Conservation (phyloP, 495 filamentous ascomycete species). For the Pseudoneurospora amorphoporcata region DNA sequence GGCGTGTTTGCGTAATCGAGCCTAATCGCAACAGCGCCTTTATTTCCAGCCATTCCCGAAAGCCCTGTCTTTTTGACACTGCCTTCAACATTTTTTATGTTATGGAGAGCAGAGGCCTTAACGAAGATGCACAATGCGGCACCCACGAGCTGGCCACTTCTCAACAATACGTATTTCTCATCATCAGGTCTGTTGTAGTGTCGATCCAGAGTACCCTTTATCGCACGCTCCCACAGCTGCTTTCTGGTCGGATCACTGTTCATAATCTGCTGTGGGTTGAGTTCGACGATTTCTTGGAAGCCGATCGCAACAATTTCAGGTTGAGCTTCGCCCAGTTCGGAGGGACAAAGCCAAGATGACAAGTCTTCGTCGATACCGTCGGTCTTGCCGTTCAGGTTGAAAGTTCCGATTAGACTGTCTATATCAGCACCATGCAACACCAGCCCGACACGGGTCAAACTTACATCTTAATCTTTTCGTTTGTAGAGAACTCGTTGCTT, state of each 20-base stretch:
- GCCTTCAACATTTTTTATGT: constrained; percentile 94
- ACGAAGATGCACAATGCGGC: constrained; percentile 88
- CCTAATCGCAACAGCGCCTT: constrained; percentile 93
- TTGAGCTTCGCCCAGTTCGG: constrained; percentile 36
- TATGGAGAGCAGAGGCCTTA: constrained; percentile 58
- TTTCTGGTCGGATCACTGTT: constrained; percentile 84
- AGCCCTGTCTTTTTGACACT: constrained; percentile 95
- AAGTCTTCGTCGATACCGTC: constrained; percentile 69
- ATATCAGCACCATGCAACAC: constrained; percentile 15
- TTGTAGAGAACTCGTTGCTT: constrained; percentile 42
- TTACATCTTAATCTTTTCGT: constrained; percentile 39
- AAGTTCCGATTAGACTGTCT: constrained; percentile 75
- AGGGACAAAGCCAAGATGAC: constrained; percentile 68
- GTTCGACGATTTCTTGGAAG: constrained; percentile 94
- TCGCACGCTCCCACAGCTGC: constrained; percentile 75
- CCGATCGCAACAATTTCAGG: constrained; percentile 81
- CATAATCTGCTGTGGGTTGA: constrained; percentile 98
- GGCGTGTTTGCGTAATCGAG: constrained; percentile 92
- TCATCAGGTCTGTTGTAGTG: constrained; percentile 49
- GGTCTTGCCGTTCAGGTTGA: constrained; percentile 85
- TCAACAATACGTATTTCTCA: constrained; percentile 77
- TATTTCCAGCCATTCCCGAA: constrained; percentile 96
- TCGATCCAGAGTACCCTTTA: constrained; percentile 64
- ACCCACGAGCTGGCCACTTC: constrained; percentile 91
- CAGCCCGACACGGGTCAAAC: constrained; percentile 2